Conservation (phyloP, 2,329 filamentous ascomycete species). For the Thielaviopsis ethacetica region DNA sequence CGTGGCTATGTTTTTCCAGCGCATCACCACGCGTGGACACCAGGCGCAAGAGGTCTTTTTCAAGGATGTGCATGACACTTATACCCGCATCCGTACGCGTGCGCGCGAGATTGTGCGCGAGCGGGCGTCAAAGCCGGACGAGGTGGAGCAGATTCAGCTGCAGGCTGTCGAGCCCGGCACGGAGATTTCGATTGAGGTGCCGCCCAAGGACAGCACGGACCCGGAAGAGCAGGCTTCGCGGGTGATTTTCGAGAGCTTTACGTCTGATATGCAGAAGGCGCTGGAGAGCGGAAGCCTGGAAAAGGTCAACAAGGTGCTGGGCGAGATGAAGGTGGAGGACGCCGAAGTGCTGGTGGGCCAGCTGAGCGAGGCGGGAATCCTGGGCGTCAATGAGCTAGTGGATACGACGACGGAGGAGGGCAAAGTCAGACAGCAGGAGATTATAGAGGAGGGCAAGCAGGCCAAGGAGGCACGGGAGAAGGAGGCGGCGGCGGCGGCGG, state of each 20-base stretch:
- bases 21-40: conserved; percentile 77
- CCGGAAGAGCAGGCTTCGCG: conserved; percentile 47
- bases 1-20: conserved; percentile 86
- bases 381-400: conserved; percentile 83
- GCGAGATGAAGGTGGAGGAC: conserved; percentile 75
- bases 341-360: conserved; percentile 73
- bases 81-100: conserved; percentile 62
- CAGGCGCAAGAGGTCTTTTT: conserved; percentile 81
- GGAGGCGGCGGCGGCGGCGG: background rate
- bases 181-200: conserved; percentile 75
- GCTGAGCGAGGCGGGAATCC: conserved; percentile 67
- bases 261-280: conserved; percentile 63
- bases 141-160: conserved; percentile 88
- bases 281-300: conserved; percentile 81
- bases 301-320: conserved; percentile 39
- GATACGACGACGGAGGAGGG: conserved; percentile 87
- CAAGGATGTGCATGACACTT: conserved; percentile 84
- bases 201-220: conserved; percentile 50
- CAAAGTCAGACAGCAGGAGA: conserved; percentile 56
- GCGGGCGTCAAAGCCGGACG: conserved; percentile 31
- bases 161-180: conserved; percentile 91
- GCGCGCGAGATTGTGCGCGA: conserved; percentile 52
- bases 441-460: conserved; percentile 38
- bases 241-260: conserved; percentile 69
- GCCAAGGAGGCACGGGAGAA: conserved; percentile 9